A percentile compares a stretch with the other conserved stretches of the same genome.
Evolutionary conservation across 2,329 filamentous ascomycete species (phyloP).

Genomic region (Colletotrichum simmondsii): DNA sequence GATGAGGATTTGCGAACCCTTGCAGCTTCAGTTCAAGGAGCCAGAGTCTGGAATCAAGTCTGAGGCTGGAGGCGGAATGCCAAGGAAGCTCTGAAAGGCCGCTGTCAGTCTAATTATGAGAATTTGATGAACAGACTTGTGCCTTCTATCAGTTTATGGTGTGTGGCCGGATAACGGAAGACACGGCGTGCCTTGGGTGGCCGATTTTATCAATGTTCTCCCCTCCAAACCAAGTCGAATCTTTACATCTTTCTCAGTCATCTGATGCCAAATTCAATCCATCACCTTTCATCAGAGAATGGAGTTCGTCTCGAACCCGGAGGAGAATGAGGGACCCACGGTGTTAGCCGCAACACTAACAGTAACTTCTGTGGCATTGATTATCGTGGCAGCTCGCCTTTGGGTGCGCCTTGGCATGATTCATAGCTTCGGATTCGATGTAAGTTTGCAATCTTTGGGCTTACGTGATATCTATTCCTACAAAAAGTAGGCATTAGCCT

Average conservation of each 20-base stretch:
- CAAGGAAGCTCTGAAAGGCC: too few species aligned
- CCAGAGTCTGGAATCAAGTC: neutral
- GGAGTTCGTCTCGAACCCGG: constrained; percentile 41
- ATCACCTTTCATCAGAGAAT: neutral
- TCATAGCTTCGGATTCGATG: constrained; percentile 59
- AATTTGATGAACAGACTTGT: neutral
- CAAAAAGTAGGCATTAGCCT: too few species aligned
- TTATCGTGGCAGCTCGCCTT: constrained; percentile 52
- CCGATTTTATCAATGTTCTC: neutral
- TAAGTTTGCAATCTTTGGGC: constrained; percentile 32
- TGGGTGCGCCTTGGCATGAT: constrained; percentile 60
- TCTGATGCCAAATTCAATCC: constrained; percentile 23
- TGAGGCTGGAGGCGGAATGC: neutral
- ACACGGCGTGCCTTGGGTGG: neutral
- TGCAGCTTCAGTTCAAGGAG: neutral
- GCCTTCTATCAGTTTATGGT: neutral
- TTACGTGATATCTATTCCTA: too few species aligned
- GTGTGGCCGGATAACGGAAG: too few species aligned
- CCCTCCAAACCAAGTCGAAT: neutral
- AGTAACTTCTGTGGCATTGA: constrained; percentile 48
- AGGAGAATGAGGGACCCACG: constrained; percentile 46
- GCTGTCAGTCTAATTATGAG: neutral
- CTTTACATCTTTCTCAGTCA: constrained; percentile 40
- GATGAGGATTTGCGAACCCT: neutral
- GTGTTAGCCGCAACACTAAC: constrained; percentile 54